Base-by-base conservation (phyloP, 805 yeast genomes). In the Ogataea thermomethanolica region DNA sequence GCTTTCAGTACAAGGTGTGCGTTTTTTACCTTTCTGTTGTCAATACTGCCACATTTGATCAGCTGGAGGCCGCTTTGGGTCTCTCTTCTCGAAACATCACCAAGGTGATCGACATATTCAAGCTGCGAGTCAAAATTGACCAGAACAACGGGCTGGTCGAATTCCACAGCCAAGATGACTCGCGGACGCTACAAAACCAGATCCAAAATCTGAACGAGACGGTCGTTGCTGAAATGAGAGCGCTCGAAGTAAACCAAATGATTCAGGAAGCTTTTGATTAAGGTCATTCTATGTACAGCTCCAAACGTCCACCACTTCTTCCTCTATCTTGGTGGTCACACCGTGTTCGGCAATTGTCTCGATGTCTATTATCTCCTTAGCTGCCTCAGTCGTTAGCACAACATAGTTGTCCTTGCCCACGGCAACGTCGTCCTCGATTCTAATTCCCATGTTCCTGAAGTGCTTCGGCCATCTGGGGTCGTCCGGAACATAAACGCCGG, bases 361-460 rank as follows among this genome's bases (percentile, higher is more conserved):
- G 32, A 91, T 78, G 52, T 91, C 98, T 1, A 56, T 74, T 25
- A 91, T 72, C 58, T 91, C 97, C 61, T 93, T 93, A 3, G 80
- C 83, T 23, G 96, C 91, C 48, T 84, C 91, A 7, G 74, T 78
- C 1, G 97, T 86, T 50, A 93, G 68, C 29, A 75, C 75, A 12
- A 72, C 67, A 48, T 72, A 73, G 3, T 65, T 61, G 13, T 70
- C 65, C n/a, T 70, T 58, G 0, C 95, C 95, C 26, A 90, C 77
- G 0, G 84, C 95, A 26, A 91, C 74, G 60, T 93, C 90, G 65
- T 93, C 99, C 62, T 93, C 99, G 24, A 93, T 84, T 53, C 99
- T 78, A 20, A 93, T 84, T 2, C 98, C 99, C 36, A 93, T 82
- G 23, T 90, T 90, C 55, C 86, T 81, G 66, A 77, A 91, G 51